Conservation (phyloP, 257 asterid genomes). For the Solanum commersonii region DNA sequence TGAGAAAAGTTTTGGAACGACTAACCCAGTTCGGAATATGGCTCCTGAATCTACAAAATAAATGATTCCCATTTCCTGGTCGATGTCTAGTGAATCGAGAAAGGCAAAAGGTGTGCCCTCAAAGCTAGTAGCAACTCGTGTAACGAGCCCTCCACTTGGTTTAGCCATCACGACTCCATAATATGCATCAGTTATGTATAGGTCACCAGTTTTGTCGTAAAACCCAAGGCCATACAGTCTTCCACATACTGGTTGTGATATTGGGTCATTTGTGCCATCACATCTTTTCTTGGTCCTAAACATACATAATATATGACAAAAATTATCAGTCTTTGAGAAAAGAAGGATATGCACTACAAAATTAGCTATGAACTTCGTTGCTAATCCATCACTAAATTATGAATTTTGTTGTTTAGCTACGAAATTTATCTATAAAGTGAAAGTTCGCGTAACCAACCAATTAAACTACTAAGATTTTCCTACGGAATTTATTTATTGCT, state of each 20-base stretch:
- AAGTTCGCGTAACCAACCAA: too few relatives aligned
- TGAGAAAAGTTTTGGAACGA: not conserved
- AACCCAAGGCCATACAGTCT: not conserved
- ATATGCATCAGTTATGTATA: not conserved
- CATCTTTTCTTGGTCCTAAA: not conserved
- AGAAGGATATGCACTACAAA: too few relatives aligned
- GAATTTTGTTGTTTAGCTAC: too few relatives aligned
- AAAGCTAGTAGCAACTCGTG: not conserved
- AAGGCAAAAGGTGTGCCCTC: not conserved
- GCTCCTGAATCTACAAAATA: not conserved
- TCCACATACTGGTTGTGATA: not conserved
- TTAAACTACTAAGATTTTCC: too few relatives aligned
- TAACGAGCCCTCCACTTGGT: not conserved
- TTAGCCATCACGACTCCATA: not conserved
- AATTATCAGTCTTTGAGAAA: not conserved
- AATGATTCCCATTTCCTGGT: not conserved
- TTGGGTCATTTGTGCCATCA: not conserved
- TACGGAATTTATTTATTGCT: too few relatives aligned
- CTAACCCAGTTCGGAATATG: not conserved
- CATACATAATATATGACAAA: not conserved
- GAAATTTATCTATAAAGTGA: too few relatives aligned
- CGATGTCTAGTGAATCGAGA: not conserved
- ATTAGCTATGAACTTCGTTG: too few relatives aligned
- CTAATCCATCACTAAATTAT: too few relatives aligned
- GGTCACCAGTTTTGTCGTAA: not conserved